Percentiles rank a stretch among this genome's conserved stretches.
Evolutionary conservation across 2,329 filamentous ascomycete species (phyloP).

Genomic region (Gnomoniopsis sp.): DNA sequence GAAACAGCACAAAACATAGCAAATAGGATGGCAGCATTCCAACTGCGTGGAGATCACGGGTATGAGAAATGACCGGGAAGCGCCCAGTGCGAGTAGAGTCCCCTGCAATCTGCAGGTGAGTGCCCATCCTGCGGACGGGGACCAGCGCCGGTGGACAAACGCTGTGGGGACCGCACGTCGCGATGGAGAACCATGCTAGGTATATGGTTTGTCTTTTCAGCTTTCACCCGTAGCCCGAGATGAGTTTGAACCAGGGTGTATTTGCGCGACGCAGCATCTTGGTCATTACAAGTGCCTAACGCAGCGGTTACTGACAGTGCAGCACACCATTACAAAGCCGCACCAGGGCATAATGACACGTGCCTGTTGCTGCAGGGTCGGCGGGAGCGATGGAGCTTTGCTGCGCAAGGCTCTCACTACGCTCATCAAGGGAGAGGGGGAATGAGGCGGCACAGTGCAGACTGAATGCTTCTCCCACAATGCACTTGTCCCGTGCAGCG

Average conservation of each 20-base stretch:
- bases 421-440: background rate
- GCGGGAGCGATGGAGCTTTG: background rate
- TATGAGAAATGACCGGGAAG: conserved; percentile 22
- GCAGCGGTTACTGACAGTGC: conserved; percentile 8
- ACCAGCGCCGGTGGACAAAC: conserved; percentile 18
- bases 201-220: conserved; percentile 13
- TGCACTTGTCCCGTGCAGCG: conserved; percentile 14
- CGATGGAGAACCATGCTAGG: conserved; percentile 17
- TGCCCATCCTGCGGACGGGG: conserved; percentile 15
- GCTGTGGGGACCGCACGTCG: conserved; percentile 16
- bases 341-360: conserved; percentile 1
- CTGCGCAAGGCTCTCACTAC: background rate
- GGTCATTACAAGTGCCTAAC: background rate
- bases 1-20: conserved; percentile 10
- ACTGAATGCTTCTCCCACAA: conserved; percentile 7
- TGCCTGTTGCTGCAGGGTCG: conserved; percentile 4
- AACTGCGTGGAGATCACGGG: conserved; percentile 14
- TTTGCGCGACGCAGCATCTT: background rate
- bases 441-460: conserved; percentile 5
- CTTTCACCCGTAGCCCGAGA: conserved; percentile 10
- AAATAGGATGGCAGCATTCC: conserved; percentile 11
- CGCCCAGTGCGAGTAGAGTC: conserved; percentile 23
- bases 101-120: conserved; percentile 15
- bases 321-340: background rate
- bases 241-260: background rate